Evolutionary conservation across 495 filamentous ascomycete species (phyloP), one percentile per base, ranked within the genome.

Genomic region (Penicillium arizonense): DNA sequence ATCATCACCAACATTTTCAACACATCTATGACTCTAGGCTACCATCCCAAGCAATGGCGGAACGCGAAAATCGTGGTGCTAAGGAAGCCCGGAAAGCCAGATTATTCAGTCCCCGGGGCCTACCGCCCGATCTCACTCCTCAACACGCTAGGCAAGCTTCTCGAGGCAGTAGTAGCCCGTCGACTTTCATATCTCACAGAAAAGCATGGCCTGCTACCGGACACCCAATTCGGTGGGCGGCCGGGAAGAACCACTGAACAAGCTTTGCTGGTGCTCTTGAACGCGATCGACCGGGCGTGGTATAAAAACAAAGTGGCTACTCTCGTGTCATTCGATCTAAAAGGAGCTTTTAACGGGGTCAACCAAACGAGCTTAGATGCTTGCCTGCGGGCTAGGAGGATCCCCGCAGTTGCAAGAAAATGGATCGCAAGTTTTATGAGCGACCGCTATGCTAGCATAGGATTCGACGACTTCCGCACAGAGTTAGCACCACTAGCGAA

Each of bases 261-360:
- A 35, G 60, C 61, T 18, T 43, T 69, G 9, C 50, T 64, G 11
- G 54, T 64, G 6, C 57, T 70, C 0, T 24, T 44, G 0, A 67
- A 59, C 20, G 53, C 61, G 3, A 63, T 65, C 34, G 53, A 67
- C 53, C 50, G 36, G 48, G 65, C 63, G n/a, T 69, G 50, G 58
- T 47, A 52, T 4, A 37, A 41, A 57, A 21, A 37, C 5, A 54
- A 47, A 35, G 55, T 67, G 4, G 47, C 64, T 1, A 64, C 47
- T 0, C 52, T 67, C 1, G 24, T 69, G 2, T 41, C 52, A 34
- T 69, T 69, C 37, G 52, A 69, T 32, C 63, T 64, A 7, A 69
- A 66, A 47, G 59, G 63, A 1, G 66, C 61, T 26, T 69, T 69
- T 38, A 65, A 69, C 32, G 56, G 63, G 5, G 61, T 69, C 1